Conservation (phyloP, 371 early-diverging fungal genomes). For the Mortierella sp. region DNA sequence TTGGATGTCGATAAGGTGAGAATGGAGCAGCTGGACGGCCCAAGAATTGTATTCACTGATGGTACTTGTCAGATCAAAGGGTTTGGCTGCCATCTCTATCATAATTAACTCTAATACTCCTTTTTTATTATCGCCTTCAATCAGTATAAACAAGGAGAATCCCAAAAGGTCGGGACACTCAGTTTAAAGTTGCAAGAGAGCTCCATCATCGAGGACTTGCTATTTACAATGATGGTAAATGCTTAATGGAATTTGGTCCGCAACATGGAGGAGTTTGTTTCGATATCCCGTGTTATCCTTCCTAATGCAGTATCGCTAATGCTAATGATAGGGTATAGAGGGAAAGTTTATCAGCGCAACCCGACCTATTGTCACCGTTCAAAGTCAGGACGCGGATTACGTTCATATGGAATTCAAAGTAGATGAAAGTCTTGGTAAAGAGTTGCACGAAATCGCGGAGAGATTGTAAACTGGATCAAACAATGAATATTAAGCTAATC, state of each 20-base stretch:
- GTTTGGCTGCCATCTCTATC: too few relatives aligned
- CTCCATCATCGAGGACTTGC: constrained; percentile 87
- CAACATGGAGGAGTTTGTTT: not conserved
- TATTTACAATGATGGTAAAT: constrained; percentile 86
- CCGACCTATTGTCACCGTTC: not conserved
- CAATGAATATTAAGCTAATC: constrained; percentile 7
- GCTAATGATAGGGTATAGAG: constrained; percentile 76
- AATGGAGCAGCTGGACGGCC: too few relatives aligned
- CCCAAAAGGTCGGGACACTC: constrained; percentile 21
- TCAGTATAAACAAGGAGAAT: constrained; percentile 14
- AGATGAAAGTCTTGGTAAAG: constrained; percentile 45
- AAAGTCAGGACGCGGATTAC: constrained; percentile 51
- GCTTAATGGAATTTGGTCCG: not conserved
- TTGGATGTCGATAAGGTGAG: constrained; percentile 29
- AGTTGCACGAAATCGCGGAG: not conserved
- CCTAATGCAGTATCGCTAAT: too few relatives aligned
- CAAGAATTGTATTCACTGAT: not conserved
- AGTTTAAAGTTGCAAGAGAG: constrained; percentile 77
- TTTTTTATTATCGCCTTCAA: not conserved
- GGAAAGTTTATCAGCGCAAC: constrained; percentile 77
- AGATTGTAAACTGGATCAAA: not conserved
- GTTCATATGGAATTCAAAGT: constrained; percentile 32
- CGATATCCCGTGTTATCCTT: too few relatives aligned
- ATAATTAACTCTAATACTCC: too few relatives aligned
- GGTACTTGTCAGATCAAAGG: too few relatives aligned